Percentiles rank a stretch among this genome's conserved stretches.
These are phyloP conservation scores for Besnoitia besnoiti DNA, from an alignment of 169 alveolate genomes.

Conservation along the genomic window DNA sequence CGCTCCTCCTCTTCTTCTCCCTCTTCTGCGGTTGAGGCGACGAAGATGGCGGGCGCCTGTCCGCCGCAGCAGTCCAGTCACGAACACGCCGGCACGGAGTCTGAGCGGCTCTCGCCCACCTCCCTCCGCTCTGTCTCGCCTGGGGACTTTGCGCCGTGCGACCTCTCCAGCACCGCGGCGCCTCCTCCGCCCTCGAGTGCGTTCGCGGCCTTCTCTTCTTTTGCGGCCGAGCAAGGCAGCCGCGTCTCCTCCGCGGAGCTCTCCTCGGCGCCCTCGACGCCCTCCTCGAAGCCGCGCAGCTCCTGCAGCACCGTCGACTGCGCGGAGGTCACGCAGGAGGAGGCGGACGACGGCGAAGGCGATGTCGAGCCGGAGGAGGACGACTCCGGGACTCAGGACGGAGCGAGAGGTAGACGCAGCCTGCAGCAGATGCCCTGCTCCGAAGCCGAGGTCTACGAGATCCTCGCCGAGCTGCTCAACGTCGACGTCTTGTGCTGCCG, in stretches of 20 bases:
- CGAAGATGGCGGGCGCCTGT: too few relatives aligned
- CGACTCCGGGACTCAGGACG: background rate
- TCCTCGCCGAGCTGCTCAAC: background rate
- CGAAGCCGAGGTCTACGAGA: background rate
- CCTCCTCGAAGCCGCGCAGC: conserved; percentile 19
- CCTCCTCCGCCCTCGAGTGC: too few relatives aligned
- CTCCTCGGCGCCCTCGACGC: background rate
- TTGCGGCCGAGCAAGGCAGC: too few relatives aligned
- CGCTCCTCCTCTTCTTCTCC: background rate
- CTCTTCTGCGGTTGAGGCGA: background rate
- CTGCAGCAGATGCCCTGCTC: background rate
- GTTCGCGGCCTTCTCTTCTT: too few relatives aligned
- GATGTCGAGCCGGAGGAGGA: background rate
- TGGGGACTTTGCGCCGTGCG: too few relatives aligned
- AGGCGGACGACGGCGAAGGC: background rate
- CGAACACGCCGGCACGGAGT: too few relatives aligned
- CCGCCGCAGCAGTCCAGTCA: too few relatives aligned
- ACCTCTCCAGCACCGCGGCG: too few relatives aligned
- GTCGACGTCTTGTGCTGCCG: background rate
- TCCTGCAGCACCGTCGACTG: background rate
- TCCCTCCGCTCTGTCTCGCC: too few relatives aligned
- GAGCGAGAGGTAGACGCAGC: background rate
- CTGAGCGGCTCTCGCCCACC: too few relatives aligned
- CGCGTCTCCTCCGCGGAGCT: background rate
- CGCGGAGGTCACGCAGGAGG: background rate